Evolutionary conservation across 2,329 filamentous ascomycete species (phyloP).

Genomic region (Ascochyta rabiei): DNA sequence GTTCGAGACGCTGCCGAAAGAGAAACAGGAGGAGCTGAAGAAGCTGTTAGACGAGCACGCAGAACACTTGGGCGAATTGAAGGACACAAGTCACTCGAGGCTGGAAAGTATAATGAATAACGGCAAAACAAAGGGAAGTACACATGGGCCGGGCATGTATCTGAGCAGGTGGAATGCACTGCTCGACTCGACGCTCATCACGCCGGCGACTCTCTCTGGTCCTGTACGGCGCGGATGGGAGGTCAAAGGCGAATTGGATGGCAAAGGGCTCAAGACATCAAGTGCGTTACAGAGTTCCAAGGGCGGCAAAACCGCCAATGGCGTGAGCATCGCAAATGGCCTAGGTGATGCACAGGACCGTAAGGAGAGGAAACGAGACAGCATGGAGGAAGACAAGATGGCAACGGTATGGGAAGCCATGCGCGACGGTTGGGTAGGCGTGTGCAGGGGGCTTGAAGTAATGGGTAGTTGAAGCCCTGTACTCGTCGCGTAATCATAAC

Average conservation of each 20-base stretch:
- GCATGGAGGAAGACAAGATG: conserved; percentile 39
- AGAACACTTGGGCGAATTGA: conserved; percentile 63
- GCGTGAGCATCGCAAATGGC: conserved; percentile 22
- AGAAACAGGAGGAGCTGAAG: conserved; percentile 56
- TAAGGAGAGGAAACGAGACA: conserved; percentile 40
- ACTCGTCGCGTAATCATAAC: too few relatives aligned
- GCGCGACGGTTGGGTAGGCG: conserved; percentile 41
- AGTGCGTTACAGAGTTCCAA: conserved; percentile 18
- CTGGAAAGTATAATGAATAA: conserved; percentile 62
- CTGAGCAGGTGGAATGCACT: conserved; percentile 74
- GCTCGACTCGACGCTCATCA: conserved; percentile 72
- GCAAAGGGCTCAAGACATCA: conserved; percentile 39
- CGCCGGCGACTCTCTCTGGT: conserved; percentile 62
- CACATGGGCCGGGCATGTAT: conserved; percentile 73
- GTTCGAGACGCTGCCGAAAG: conserved; percentile 55
- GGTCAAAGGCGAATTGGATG: conserved; percentile 46
- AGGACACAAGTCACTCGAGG: conserved; percentile 58
- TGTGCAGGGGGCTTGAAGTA: conserved; percentile 41
- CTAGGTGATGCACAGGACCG: conserved; percentile 33
- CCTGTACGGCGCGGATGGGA: conserved; percentile 56
- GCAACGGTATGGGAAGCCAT: conserved; percentile 38
- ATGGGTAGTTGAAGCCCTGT: conserved; percentile 28
- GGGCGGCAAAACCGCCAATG: conserved; percentile 19
- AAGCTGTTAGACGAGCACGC: conserved; percentile 65
- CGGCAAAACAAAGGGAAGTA: conserved; percentile 40